Conservation (phyloP, 2,329 filamentous ascomycete species). For the Aaosphaeria pasadenensis region DNA sequence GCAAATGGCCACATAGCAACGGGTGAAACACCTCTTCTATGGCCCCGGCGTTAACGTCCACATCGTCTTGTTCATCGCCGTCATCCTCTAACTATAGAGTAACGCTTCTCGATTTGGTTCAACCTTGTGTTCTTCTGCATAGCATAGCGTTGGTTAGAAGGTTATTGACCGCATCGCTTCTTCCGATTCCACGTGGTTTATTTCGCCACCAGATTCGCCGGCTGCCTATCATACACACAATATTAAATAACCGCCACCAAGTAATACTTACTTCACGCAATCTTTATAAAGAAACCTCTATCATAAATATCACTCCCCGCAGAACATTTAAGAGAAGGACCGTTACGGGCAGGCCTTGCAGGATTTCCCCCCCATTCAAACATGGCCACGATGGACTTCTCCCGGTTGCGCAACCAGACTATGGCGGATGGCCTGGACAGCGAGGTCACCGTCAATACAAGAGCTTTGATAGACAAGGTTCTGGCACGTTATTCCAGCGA, state of each 20-base stretch:
- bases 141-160: slow-evolving; percentile 29
- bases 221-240: too few species aligned
- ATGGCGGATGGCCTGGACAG: slow-evolving; percentile 90
- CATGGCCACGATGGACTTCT: slow-evolving; percentile 50
- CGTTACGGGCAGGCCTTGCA: too few species aligned
- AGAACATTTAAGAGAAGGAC: neutral
- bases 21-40: too few species aligned
- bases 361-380: neutral
- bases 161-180: slow-evolving; percentile 11
- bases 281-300: too few species aligned
- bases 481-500: slow-evolving; percentile 94
- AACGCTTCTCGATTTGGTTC: neutral
- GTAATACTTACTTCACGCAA: too few species aligned
- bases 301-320: neutral
- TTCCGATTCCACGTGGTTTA: slow-evolving; percentile 16
- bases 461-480: slow-evolving; percentile 96
- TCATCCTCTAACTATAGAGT: neutral
- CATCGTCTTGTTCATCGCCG: neutral
- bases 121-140: neutral
- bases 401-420: slow-evolving; percentile 78
- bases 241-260: too few species aligned
- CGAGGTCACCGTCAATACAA: slow-evolving; percentile 95
- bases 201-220: slow-evolving; percentile 20
- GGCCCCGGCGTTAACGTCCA: too few species aligned
- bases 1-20: neutral